These are phyloP conservation scores for Dioszegia hungarica DNA, from an alignment of 768 basidiomycete species.

Conservation along the genomic window DNA sequence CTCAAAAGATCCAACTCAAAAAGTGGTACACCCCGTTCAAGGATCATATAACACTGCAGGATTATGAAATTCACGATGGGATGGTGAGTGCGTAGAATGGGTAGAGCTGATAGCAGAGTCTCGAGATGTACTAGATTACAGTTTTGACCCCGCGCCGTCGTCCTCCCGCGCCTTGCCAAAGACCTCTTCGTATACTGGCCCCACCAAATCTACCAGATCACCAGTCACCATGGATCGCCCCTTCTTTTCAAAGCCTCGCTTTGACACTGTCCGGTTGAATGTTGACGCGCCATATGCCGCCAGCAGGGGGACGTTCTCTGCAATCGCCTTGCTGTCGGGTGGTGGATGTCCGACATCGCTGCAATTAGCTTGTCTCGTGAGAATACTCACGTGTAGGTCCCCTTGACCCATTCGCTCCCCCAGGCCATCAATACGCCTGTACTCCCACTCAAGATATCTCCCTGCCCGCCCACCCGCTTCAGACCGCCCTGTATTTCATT, in stretches of 20 bases:
- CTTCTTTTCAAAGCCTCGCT: conserved; percentile 66
- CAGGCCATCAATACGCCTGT: conserved; percentile 89
- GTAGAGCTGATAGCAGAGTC: conserved; percentile 33
- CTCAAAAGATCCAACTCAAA: conserved; percentile 83
- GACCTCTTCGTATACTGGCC: conserved; percentile 65
- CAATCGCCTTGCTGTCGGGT: conserved; percentile 36
- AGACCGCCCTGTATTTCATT: conserved; percentile 72
- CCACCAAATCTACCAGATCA: conserved; percentile 62
- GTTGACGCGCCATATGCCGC: conserved; percentile 82
- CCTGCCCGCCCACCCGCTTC: conserved; percentile 93
- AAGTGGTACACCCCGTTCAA: conserved; percentile 98
- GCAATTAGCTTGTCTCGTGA: not conserved
- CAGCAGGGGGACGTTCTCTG: conserved; percentile 63
- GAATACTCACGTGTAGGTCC: conserved; percentile 65
- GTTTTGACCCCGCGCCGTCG: conserved; percentile 4
- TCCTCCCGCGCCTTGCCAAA: conserved; percentile 54
- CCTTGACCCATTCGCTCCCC: conserved; percentile 87
- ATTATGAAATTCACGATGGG: conserved; percentile 51
- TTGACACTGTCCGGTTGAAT: conserved; percentile 79
- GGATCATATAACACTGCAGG: conserved; percentile 60
- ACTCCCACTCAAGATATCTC: conserved; percentile 82
- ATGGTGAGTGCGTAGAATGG: conserved; percentile 41
- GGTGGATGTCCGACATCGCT: conserved; percentile 46
- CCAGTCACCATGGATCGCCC: conserved; percentile 77
- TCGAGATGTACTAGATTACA: conserved; percentile 47